Evolutionary conservation across 2,329 filamentous ascomycete genomes (phyloP).

Genomic region (Nigrograna mackinnonii): DNA sequence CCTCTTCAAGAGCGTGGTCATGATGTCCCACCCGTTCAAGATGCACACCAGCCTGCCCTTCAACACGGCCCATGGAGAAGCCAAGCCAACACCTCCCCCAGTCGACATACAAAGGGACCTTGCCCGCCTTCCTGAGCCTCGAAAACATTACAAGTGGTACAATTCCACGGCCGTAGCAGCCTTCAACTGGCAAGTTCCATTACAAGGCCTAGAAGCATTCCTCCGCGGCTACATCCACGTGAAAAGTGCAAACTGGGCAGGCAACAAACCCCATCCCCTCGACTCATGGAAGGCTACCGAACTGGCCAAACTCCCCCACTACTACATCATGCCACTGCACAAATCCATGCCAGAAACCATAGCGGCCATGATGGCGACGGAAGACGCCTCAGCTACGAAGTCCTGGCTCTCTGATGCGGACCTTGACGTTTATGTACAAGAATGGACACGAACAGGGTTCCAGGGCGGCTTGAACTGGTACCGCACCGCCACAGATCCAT

Average conservation of each 20-base stretch:
- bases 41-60: conserved; percentile 55
- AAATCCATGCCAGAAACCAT: conserved; percentile 64
- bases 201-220: conserved; percentile 61
- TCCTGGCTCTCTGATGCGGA: conserved; percentile 63
- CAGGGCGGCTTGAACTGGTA: conserved; percentile 72
- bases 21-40: conserved; percentile 70
- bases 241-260: conserved; percentile 65
- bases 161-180: conserved; percentile 57
- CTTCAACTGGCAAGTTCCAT: conserved; percentile 50
- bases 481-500: conserved; percentile 59
- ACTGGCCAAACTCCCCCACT: conserved; percentile 64
- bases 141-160: conserved; percentile 74
- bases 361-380: conserved; percentile 55
- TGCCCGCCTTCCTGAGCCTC: conserved; percentile 56
- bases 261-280: conserved; percentile 59
- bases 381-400: conserved; percentile 51
- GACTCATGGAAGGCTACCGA: conserved; percentile 60
- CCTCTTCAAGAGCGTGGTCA: conserved; percentile 63
- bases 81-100: conserved; percentile 16
- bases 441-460: conserved; percentile 66
- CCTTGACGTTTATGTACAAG: conserved; percentile 62
- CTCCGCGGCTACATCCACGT: conserved; percentile 70
- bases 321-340: conserved; percentile 68
- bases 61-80: conserved; percentile 42
- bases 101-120: conserved; percentile 61